Percentiles rank a stretch among this genome's conserved stretches.
These are phyloP conservation scores for Pleurotus citrinopileatus DNA, from an alignment of 768 basidiomycete genomes.

Conservation along the genomic window DNA sequence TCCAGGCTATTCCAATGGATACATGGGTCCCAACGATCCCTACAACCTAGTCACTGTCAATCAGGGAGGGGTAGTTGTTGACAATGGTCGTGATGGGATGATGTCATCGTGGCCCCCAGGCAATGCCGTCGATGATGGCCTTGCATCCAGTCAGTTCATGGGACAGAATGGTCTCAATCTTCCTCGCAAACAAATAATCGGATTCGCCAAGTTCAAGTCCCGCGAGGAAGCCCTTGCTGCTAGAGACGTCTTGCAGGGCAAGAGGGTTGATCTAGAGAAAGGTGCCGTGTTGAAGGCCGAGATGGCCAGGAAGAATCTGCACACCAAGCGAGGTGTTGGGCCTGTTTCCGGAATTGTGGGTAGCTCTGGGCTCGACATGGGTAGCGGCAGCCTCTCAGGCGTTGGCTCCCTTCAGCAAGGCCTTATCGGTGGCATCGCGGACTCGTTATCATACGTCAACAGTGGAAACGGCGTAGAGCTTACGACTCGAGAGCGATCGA, in stretches of 20 bases:
- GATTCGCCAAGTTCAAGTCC: conserved; percentile 93
- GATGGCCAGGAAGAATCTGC: conserved; percentile 99
- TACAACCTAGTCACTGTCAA: conserved; percentile 84
- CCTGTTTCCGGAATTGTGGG: conserved; percentile 38
- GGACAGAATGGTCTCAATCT: conserved; percentile 36
- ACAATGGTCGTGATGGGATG: conserved; percentile 68
- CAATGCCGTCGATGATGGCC: conserved; percentile 27
- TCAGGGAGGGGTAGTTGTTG: conserved; percentile 81
- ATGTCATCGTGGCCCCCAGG: conserved; percentile 66
- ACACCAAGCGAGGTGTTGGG: conserved; percentile 91
- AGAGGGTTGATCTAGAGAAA: conserved; percentile 89
- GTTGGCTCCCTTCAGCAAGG: conserved; percentile 17
- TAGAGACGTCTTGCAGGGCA: conserved; percentile 83
- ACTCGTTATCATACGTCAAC: conserved; percentile 11
- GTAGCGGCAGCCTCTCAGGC: background rate
- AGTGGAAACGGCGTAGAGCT: conserved; percentile 20
- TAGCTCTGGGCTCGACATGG: background rate
- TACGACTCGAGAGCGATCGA: conserved; percentile 43
- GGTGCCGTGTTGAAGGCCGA: conserved; percentile 94
- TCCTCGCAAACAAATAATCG: conserved; percentile 94
- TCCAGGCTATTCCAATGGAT: conserved; percentile 33
- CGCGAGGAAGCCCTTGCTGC: conserved; percentile 86
- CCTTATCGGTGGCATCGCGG: conserved; percentile 18
- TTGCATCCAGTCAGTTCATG: conserved; percentile 24
- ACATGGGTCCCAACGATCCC: conserved; percentile 67